These are phyloP conservation scores for Delonix regia DNA, from an alignment of 306 rosid genomes.

Conservation along the genomic window DNA sequence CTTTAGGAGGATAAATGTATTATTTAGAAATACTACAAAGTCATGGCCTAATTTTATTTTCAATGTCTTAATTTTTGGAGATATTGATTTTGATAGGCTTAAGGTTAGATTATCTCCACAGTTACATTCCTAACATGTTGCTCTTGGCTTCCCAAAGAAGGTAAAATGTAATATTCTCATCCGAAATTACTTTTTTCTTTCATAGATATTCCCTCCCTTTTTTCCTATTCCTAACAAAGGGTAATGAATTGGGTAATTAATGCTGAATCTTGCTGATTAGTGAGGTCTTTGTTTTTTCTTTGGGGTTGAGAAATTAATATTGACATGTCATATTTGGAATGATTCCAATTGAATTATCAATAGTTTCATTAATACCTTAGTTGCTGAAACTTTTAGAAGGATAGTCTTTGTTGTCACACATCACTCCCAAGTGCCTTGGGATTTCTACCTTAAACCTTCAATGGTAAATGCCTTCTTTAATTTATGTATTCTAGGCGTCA, in stretches of 20 bases:
- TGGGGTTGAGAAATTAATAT: not conserved
- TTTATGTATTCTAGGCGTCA: not conserved
- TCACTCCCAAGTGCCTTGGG: not conserved
- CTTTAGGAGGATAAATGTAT: not conserved
- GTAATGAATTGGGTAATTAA: not conserved
- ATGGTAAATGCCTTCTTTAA: not conserved
- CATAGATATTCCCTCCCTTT: not conserved
- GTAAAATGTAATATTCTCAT: not conserved
- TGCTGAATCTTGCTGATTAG: not conserved
- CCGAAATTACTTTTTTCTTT: not conserved
- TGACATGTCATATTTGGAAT: not conserved
- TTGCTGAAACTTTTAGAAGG: not conserved
- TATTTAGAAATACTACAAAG: not conserved
- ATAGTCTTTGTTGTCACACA: not conserved
- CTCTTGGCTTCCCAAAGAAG: not conserved
- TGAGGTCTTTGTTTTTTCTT: not conserved
- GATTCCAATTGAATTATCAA: not conserved
- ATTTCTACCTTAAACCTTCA: not conserved
- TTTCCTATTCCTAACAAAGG: not conserved
- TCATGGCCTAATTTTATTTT: not conserved
- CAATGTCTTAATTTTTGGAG: not conserved
- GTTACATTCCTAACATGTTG: not conserved
- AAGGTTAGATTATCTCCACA: not conserved
- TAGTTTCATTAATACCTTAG: not conserved
- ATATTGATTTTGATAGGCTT: not conserved